Conservation (phyloP, 2,329 filamentous ascomycete genomes). For the Claviceps purpurea region DNA sequence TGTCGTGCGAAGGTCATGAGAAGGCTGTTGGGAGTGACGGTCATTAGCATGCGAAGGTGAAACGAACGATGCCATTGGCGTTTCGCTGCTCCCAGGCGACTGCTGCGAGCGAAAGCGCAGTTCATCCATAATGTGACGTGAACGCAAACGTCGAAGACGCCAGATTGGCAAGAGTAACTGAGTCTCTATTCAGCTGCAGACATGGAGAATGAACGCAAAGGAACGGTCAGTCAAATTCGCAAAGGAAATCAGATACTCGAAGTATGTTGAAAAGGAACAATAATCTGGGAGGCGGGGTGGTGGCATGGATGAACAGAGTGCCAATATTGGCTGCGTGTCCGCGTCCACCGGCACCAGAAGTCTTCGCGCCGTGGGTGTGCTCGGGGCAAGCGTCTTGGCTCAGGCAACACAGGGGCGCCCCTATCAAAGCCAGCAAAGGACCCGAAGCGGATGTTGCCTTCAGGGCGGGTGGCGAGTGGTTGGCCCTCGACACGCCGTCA, state of each 20-base stretch:
- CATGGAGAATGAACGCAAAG: slow-evolving; percentile 22
- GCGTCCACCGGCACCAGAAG: background rate
- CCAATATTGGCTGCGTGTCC: slow-evolving; percentile 3
- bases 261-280: slow-evolving; percentile 14
- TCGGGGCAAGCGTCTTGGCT: slow-evolving; percentile 10
- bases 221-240: slow-evolving; percentile 16
- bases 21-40: slow-evolving; percentile 38
- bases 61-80: slow-evolving; percentile 59
- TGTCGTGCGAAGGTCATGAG: slow-evolving; percentile 59
- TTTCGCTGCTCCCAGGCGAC: slow-evolving; percentile 58
- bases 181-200: slow-evolving; percentile 20
- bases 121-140: slow-evolving; percentile 49
- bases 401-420: background rate
- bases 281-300: slow-evolving; percentile 19
- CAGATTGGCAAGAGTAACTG: slow-evolving; percentile 22
- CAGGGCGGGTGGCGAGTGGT: slow-evolving; percentile 1
- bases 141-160: slow-evolving; percentile 26
- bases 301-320: slow-evolving; percentile 12
- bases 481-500: slow-evolving; percentile 3
- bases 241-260: slow-evolving; percentile 9
- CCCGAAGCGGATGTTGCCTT: slow-evolving; percentile 4
- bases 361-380: slow-evolving; percentile 5
- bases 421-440: slow-evolving; percentile 2
- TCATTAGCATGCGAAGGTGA: slow-evolving; percentile 59
- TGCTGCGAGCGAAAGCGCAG: slow-evolving; percentile 65